These are phyloP conservation scores for Podospora conica DNA, from an alignment of 495 filamentous ascomycete species.

Conservation along the genomic window DNA sequence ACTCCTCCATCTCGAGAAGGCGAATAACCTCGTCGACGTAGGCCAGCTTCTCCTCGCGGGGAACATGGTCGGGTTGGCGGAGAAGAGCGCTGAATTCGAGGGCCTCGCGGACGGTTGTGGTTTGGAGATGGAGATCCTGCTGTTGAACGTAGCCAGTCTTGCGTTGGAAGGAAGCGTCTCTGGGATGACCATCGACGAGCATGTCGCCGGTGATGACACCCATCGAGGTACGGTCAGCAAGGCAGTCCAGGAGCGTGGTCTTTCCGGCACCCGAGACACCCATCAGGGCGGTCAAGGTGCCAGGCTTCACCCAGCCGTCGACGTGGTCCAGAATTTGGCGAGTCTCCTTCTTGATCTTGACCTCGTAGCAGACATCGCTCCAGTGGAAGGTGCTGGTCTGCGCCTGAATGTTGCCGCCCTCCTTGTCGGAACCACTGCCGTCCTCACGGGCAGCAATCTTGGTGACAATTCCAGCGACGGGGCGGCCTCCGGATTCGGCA, in stretches of 20 bases:
- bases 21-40: conserved; percentile 91
- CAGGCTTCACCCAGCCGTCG: conserved; percentile 87
- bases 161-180: conserved; percentile 79
- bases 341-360: conserved; percentile 73
- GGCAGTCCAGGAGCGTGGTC: conserved; percentile 64
- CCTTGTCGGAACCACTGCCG: conserved; percentile 45
- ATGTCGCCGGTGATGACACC: conserved; percentile 82
- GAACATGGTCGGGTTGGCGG: conserved; percentile 67
- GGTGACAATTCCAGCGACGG: conserved; percentile 30
- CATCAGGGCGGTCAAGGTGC: conserved; percentile 86
- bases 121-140: conserved; percentile 85
- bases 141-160: conserved; percentile 96
- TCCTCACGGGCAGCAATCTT: conserved; percentile 35
- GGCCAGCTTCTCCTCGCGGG: conserved; percentile 67
- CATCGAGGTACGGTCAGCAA: conserved; percentile 76
- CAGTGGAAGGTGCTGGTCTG: conserved; percentile 71
- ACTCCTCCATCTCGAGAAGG: conserved; percentile 81
- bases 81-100: conserved; percentile 77
- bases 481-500: conserved; percentile 47
- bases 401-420: conserved; percentile 46
- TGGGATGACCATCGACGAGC: conserved; percentile 70
- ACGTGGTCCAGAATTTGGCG: conserved; percentile 77
- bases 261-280: conserved; percentile 69
- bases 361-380: conserved; percentile 79
- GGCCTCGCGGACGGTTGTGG: conserved; percentile 80